Evolutionary conservation across 371 early-diverging fungal genomes (phyloP), one percentile per base, ranked within the genome.

Genomic region (Actinomucor elegans): DNA sequence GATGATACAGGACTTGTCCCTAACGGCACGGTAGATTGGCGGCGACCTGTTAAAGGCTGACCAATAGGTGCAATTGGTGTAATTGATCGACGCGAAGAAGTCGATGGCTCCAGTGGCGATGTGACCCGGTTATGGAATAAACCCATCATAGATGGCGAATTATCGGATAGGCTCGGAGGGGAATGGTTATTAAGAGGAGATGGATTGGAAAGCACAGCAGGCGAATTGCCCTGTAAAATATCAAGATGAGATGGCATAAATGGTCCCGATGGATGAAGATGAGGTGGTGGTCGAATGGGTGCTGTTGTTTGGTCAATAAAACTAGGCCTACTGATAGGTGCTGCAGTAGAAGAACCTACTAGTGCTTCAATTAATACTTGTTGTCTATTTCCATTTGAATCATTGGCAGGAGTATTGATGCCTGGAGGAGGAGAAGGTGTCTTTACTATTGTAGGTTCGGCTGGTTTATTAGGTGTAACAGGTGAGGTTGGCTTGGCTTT

Each of bases 1-100:
- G 48, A 27, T 17, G 37, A 40, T 6, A 50, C 21, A 29, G 44
- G 17, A 15, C 44, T 49, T 20, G 33, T 41, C 2, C 14, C 49
- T 18, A 29, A 10, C 4, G 44, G 53, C 4, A 43, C 31, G 29
- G 69, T 45, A 10, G 56, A 50, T 2, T 43, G 46, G 4, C 61
- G 55, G 18, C 56, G 53, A 15, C 50, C 34, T 15, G 31, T 48
- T 7, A 54, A 11, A 0, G 69, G 71, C 28, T 69, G 75, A 1
- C 75, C 75, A 28, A 75, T 75, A 21, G 75, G 68, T 21, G 71
- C 65, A 48, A 75, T 64, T 1, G 59, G 47, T 8, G 63, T 35
- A 9, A 50, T 53, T 0, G 64, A 45, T 41, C 64, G 58, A 29
- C 58, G 54, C 14, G 49, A 33, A 18, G 54, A 48, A 3, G 54